phyloP scores from a whole-genome alignment of 345 rosid species.

The Salix brachista region DNA sequence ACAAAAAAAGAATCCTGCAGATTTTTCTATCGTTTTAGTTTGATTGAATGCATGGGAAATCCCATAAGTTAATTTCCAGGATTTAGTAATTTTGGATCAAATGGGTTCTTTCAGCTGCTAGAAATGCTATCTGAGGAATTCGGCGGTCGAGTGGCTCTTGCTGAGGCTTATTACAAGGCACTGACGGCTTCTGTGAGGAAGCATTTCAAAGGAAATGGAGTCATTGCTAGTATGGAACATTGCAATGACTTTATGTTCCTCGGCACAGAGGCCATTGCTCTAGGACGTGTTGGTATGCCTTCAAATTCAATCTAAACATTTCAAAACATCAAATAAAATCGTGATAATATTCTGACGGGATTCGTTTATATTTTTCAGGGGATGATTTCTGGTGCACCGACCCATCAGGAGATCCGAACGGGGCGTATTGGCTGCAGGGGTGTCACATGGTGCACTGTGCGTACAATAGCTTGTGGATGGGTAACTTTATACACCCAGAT shows the following conservation, averaged over 20 bases:
- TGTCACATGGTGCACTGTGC: conserved; percentile 99
- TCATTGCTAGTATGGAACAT: conserved; percentile 96
- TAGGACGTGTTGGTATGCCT: conserved; percentile 91
- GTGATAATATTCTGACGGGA: too few relatives aligned
- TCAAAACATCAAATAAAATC: too few relatives aligned
- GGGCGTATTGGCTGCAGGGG: conserved; percentile 95
- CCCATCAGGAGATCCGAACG: conserved; percentile 93
- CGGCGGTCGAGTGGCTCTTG: conserved; percentile 90
- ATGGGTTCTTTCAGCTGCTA: conserved; percentile 40
- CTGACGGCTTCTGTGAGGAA: conserved; percentile 67
- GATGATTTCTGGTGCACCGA: conserved; percentile 99
- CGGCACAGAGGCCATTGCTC: conserved; percentile 83
- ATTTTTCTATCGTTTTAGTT: too few relatives aligned
- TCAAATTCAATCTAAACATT: neutral
- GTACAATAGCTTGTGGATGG: conserved; percentile 98
- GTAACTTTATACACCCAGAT: conserved; percentile 95
- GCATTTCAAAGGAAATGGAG: conserved; percentile 91
- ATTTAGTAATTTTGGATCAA: too few relatives aligned
- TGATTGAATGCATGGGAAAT: too few relatives aligned
- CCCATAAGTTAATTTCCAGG: too few relatives aligned
- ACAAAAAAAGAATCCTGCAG: too few relatives aligned
- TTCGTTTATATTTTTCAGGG: conserved; percentile 21
- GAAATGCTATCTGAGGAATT: conserved; percentile 84
- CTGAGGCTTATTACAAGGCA: conserved; percentile 75
- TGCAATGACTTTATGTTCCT: conserved; percentile 98